Evolutionary conservation across 768 basidiomycete genomes (phyloP), one percentile per base, ranked within the genome.

Genomic region (Lepiota brunneoincarnata): DNA sequence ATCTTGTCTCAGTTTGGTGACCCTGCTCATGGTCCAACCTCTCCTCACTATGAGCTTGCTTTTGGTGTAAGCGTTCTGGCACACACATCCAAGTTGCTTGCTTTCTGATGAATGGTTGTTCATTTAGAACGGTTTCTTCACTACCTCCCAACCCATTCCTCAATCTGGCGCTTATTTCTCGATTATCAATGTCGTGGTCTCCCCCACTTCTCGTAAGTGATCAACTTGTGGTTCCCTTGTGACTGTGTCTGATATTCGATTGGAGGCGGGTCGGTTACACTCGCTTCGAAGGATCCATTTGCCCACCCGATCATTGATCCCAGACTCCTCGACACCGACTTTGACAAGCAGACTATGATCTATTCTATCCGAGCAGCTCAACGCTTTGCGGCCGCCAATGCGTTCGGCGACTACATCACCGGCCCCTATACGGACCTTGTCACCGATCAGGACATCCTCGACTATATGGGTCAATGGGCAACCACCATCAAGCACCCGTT

Each of bases 161-260:
- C 24, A 59, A 7, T 63, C 53, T 35, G 67, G 72, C 28, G 62
- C 58, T 46, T 73, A 66, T 59, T 55, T 73, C 46, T 63, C 65
- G 1, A 55, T 70, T 6, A 52, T 59, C 15, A 49, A 58, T 18
- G 61, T 56, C 14, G 52, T 72, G 3, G 61, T 71, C 17, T 66
- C 68, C 7, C 72, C 74, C 4, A 65, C 69, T 4, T 72, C 74
- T 39, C 69, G 73, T 72, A 60, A 58, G 66, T 60, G 26, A 28
- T 28, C 7, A n/a, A 28, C 26, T 7, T 7, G 4, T 7, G 26
- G 7, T 7, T 28, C 26, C 26, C n/a, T n/a, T n/a, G 26, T 28
- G 26, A 28, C 26, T 28, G 7, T 3, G 7, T 7, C 26, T 28
- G 7, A 28, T 50, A 10, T 11, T 37, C 17, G n/a, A 37, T 20